Conservation (phyloP, 129 eudicot genomes). For the Silybum marianum region DNA sequence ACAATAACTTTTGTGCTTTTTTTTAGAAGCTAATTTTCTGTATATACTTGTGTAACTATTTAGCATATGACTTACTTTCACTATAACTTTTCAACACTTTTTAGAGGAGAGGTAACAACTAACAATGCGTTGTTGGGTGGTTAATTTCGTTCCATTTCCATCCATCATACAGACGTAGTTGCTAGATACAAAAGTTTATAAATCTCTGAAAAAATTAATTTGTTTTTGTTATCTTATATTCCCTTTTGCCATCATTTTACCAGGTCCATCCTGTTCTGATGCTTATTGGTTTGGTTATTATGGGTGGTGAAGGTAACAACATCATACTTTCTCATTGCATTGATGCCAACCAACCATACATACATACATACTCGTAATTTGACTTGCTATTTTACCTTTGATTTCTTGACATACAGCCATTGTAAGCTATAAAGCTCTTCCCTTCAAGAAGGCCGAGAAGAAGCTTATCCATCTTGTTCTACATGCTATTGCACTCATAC, state of each 20-base stretch:
- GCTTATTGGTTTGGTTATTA: slow-evolving; percentile 86
- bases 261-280: slow-evolving; percentile 98
- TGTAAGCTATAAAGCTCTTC: slow-evolving; percentile 80
- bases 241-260: slow-evolving; percentile 5
- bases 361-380: neutral
- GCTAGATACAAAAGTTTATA: too few species aligned
- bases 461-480: slow-evolving; percentile 83
- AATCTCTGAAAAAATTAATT: neutral
- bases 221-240: slow-evolving; percentile 3
- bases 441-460: slow-evolving; percentile 79
- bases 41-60: too few species aligned
- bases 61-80: too few species aligned
- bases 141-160: neutral
- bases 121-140: too few species aligned
- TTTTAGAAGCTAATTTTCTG: too few species aligned
- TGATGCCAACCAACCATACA: neutral
- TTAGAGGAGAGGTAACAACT: too few species aligned
- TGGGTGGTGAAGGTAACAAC: slow-evolving; percentile 90
- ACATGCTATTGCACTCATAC: slow-evolving; percentile 79
- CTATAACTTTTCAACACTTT: too few species aligned
- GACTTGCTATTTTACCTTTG: neutral
- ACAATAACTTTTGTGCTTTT: neutral
- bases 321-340: neutral
- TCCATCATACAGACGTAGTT: neutral
- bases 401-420: slow-evolving; percentile 77